These are phyloP conservation scores for Quercus tomentella DNA, from an alignment of 331 rosid species.

Conservation along the genomic window DNA sequence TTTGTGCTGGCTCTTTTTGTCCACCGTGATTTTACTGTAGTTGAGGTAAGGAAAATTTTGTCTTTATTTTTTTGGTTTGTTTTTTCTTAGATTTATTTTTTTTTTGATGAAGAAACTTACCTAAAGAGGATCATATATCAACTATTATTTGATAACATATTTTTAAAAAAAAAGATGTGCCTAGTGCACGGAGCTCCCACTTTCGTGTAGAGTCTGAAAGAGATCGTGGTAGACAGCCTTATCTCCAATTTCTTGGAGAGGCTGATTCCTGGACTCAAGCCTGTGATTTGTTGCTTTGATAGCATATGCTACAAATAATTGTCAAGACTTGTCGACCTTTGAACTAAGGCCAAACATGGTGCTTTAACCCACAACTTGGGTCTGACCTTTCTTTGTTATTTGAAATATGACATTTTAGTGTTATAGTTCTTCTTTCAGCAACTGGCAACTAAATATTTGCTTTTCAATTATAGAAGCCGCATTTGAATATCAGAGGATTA, in stretches of 20 bases:
- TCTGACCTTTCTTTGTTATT: neutral
- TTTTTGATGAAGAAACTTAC: neutral
- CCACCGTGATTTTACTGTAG: conserved; percentile 1
- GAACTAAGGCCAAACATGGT: neutral
- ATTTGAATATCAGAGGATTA: too few relatives aligned
- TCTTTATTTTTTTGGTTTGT: neutral
- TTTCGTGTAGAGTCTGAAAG: too few relatives aligned
- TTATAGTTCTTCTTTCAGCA: neutral
- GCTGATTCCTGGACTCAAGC: too few relatives aligned
- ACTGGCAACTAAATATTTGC: neutral
- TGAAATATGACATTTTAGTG: neutral
- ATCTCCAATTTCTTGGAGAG: too few relatives aligned
- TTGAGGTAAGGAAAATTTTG: conserved; percentile 4
- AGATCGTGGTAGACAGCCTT: too few relatives aligned
- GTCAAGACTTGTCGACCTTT: neutral
- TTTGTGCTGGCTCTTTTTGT: conserved; percentile 24
- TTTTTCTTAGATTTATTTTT: neutral
- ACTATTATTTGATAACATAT: neutral
- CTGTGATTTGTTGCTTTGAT: too few relatives aligned
- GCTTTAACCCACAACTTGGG: neutral
- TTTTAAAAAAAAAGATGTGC: too few relatives aligned
- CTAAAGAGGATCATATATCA: neutral
- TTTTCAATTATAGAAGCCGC: neutral
- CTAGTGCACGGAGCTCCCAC: too few relatives aligned
- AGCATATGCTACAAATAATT: neutral